phyloP scores from a whole-genome alignment of 208 protist genomes.

The Acanthamoeba sp. region DNA sequence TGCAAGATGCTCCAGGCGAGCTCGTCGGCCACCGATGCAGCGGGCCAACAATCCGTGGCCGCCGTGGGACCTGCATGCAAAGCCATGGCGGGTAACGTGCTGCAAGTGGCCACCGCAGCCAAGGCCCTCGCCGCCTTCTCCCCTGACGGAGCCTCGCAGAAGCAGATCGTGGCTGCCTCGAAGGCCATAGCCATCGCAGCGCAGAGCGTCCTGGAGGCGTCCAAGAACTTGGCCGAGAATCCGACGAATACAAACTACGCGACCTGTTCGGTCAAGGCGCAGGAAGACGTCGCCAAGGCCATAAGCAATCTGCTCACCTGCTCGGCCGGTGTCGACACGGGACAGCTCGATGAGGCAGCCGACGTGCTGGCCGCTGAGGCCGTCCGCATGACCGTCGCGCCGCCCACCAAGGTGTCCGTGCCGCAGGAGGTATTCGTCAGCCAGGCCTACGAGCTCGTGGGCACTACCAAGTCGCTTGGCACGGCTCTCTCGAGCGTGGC shows the following conservation, averaged over 20 bases:
- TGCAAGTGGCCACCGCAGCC: slow-evolving; percentile 35
- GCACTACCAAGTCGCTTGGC: background rate
- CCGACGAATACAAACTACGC: background rate
- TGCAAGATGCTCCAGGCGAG: slow-evolving; percentile 26
- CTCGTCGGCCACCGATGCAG: background rate
- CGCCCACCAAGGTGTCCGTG: background rate
- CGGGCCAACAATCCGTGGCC: slow-evolving; percentile 14
- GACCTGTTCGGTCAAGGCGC: background rate
- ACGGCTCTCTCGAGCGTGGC: slow-evolving; percentile 39
- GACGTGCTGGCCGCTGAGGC: slow-evolving; percentile 53
- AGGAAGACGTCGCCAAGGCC: slow-evolving; percentile 39
- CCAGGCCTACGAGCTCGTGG: slow-evolving; percentile 72
- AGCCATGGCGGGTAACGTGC: background rate
- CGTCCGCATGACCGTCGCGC: slow-evolving; percentile 13
- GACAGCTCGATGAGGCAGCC: slow-evolving; percentile 67
- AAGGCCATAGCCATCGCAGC: background rate
- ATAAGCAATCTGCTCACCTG: slow-evolving; percentile 6
- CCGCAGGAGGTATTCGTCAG: slow-evolving; percentile 34
- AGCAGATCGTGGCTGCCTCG: slow-evolving; percentile 2
- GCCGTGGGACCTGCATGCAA: slow-evolving; percentile 32
- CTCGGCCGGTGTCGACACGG: slow-evolving; percentile 30
- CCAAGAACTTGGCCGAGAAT: background rate
- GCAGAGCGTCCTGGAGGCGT: background rate
- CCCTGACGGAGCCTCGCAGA: slow-evolving; percentile 5
- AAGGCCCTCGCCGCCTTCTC: slow-evolving; percentile 53